phyloP scores from a whole-genome alignment of 495 filamentous ascomycete genomes.

The Haplographium delicatum region DNA sequence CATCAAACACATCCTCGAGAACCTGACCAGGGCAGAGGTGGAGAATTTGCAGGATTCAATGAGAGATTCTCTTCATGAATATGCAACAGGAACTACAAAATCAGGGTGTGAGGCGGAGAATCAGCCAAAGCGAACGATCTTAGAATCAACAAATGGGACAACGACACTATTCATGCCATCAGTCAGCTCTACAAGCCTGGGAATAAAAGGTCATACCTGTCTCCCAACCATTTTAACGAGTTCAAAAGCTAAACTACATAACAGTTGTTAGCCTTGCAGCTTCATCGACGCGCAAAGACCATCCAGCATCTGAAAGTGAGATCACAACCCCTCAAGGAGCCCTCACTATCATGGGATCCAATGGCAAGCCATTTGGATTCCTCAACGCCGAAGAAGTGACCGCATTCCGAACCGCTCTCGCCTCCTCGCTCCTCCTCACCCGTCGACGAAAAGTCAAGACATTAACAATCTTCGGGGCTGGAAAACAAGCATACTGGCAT shows the following conservation, averaged over 20 bases:
- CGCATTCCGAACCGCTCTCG: slow-evolving; percentile 88
- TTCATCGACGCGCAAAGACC: slow-evolving; percentile 23
- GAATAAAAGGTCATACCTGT: slow-evolving; percentile 40
- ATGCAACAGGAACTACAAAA: slow-evolving; percentile 64
- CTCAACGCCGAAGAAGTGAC: slow-evolving; percentile 84
- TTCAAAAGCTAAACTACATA: neutral
- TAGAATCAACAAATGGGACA: slow-evolving; percentile 63
- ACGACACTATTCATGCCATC: slow-evolving; percentile 95
- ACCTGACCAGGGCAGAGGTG: slow-evolving; percentile 64
- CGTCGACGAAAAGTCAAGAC: slow-evolving; percentile 65
- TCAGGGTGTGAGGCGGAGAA: slow-evolving; percentile 37
- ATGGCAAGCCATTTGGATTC: slow-evolving; percentile 69
- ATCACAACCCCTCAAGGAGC: slow-evolving; percentile 67
- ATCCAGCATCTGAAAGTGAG: slow-evolving; percentile 16
- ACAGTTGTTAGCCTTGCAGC: slow-evolving; percentile 29
- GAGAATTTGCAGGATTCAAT: slow-evolving; percentile 59
- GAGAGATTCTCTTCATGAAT: slow-evolving; percentile 72
- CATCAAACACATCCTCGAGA: slow-evolving; percentile 64
- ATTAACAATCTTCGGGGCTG: slow-evolving; percentile 81
- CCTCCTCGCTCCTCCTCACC: slow-evolving; percentile 66
- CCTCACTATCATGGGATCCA: slow-evolving; percentile 61
- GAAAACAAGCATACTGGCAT: slow-evolving; percentile 92
- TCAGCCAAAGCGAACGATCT: slow-evolving; percentile 71
- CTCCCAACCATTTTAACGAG: neutral
- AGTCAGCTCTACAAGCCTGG: slow-evolving; percentile 40